A percentile compares a stretch with the other conserved stretches of the same genome.
phyloP scores from a whole-genome alignment of 2,329 filamentous ascomycete species.

The Colletotrichum cereale region DNA sequence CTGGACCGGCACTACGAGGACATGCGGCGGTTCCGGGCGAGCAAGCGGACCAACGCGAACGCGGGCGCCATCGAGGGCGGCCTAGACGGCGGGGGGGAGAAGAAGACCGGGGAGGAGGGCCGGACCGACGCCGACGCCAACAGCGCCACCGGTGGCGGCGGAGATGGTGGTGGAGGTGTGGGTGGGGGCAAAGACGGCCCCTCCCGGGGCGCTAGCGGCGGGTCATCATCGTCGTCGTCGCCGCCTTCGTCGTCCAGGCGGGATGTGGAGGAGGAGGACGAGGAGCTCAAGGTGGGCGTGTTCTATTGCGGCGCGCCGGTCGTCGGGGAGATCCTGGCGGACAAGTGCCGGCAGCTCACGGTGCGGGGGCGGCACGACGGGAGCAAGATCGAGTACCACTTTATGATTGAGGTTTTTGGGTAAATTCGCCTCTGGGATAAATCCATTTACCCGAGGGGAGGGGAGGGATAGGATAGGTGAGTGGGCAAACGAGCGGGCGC shows the following conservation, averaged over 20 bases:
- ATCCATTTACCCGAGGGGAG: not conserved
- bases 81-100: conserved; percentile 6
- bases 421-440: conserved; percentile 39
- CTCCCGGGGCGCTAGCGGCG: not conserved
- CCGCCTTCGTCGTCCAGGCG: not conserved
- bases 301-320: conserved; percentile 69
- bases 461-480: too few species aligned
- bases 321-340: conserved; percentile 67
- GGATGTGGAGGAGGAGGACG: conserved; percentile 44
- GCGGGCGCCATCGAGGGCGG: conserved; percentile 23
- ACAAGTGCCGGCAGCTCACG: conserved; percentile 64
- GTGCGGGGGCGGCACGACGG: conserved; percentile 64
- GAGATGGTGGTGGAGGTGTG: not conserved
- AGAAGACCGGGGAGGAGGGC: not conserved
- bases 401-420: conserved; percentile 70
- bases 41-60: conserved; percentile 41
- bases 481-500: not conserved
- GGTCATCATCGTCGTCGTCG: not conserved
- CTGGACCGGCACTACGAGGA: conserved; percentile 67
- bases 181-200: not conserved
- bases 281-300: conserved; percentile 63
- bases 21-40: conserved; percentile 55
- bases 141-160: not conserved
- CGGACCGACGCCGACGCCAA: not conserved
- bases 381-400: conserved; percentile 66